phyloP scores from a whole-genome alignment of 768 basidiomycete genomes.

The Tremella yokohamensis region DNA sequence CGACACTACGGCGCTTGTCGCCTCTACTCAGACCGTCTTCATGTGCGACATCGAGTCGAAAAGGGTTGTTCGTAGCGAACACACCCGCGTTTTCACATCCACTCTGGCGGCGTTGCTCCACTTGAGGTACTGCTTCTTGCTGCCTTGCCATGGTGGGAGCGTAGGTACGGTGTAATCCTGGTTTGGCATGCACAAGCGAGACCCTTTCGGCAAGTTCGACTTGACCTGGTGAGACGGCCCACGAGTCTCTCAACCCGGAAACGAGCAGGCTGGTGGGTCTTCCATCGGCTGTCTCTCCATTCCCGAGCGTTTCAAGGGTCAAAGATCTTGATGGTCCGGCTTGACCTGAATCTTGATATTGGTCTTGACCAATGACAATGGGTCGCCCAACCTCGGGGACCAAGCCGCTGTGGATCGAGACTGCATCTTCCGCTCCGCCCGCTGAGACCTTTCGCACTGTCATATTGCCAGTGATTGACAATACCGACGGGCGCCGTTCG shows the following conservation, averaged over 20 bases:
- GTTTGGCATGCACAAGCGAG: not conserved
- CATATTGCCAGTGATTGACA: not conserved
- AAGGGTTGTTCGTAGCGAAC: no score
- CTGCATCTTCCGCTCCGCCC: not conserved
- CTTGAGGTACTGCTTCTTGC: no score
- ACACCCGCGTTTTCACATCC: no score
- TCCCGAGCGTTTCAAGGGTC: not conserved
- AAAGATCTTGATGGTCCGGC: not conserved
- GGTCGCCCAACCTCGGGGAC: not conserved
- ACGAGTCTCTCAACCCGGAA: not conserved
- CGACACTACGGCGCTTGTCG: no score
- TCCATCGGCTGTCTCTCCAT: no score
- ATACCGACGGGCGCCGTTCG: not conserved
- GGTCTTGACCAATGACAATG: no score
- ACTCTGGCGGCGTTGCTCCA: no score
- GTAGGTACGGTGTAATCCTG: no score
- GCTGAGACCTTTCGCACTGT: not conserved
- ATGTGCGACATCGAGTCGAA: no score
- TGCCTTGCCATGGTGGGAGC: no score
- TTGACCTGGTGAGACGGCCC: not conserved
- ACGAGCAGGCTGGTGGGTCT: not conserved
- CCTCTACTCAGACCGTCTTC: no score
- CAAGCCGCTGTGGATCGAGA: not conserved
- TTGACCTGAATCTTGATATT: not conserved
- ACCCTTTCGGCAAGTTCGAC: not conserved